Evolutionary conservation across 495 filamentous ascomycete genomes (phyloP).

Genomic region (Hyaloscypha bicolor): DNA sequence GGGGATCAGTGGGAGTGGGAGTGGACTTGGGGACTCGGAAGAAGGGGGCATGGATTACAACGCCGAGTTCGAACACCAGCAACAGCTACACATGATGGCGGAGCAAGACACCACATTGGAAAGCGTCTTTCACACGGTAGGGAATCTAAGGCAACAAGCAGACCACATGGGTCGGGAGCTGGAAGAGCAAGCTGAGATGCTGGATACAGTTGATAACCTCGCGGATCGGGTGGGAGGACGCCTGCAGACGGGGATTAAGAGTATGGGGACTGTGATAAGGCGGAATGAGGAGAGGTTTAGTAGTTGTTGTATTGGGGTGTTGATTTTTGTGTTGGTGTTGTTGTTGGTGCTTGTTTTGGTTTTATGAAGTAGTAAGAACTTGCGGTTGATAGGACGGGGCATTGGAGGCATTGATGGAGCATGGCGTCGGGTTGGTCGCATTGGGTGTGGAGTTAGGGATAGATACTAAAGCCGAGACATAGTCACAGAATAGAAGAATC

Average conservation of each 20-base stretch:
- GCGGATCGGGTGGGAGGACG: conserved; percentile 87
- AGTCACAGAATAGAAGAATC: background rate
- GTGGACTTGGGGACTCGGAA: conserved; percentile 36
- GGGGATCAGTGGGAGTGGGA: conserved; percentile 31
- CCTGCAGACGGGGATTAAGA: conserved; percentile 82
- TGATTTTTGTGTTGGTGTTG: conserved; percentile 84
- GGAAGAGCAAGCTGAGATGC: conserved; percentile 83
- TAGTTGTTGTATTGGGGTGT: conserved; percentile 85
- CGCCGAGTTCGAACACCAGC: conserved; percentile 87
- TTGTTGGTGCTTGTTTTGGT: conserved; percentile 72
- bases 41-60: conserved; percentile 61
- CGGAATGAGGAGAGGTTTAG: conserved; percentile 91
- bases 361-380: conserved; percentile 37
- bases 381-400: background rate
- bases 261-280: conserved; percentile 79
- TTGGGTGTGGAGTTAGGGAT: background rate
- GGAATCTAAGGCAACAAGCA: conserved; percentile 84
- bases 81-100: conserved; percentile 88
- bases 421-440: conserved; percentile 9
- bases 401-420: background rate
- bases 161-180: conserved; percentile 94
- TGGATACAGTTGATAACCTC: conserved; percentile 78
- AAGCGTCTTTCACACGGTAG: conserved; percentile 89
- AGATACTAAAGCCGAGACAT: background rate
- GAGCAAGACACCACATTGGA: conserved; percentile 94